Evolutionary conservation across 1,284 basidiomycete genomes (phyloP), one percentile per base, ranked within the genome.

Genomic region (Irpex sp.): DNA sequence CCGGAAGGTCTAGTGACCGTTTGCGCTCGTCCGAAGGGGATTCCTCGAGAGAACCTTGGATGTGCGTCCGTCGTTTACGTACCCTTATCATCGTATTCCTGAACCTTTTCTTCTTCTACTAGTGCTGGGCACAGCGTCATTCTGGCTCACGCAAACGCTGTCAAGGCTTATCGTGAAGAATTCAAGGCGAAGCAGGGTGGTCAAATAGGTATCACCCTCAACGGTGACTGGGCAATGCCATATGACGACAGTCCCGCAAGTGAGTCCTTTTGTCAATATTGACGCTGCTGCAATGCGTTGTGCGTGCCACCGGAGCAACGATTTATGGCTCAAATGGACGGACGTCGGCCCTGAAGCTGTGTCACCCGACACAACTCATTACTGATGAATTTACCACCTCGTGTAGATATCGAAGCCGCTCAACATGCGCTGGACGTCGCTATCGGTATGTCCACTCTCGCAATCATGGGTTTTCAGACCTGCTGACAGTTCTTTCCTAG

Each of bases 191-290:
- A 63, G 1, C 86, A 89, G 67, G 78, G 79, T 17, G 90, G 89
- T 9, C 69, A 78, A 55, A 90, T 93, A 64, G 89, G 89, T 1
- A 89, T 93, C 72, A 92, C 90, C 1, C 76, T 92, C 58, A 90
- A 92, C 68, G 86, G 86, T 13, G 82, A 87, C 66, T 90, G 86
- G 84, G 82, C 83, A 57, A 81, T 88, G 67, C 90, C 90, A 7
- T 91, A 83, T 66, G 87, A 90, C 67, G 79, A 87, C 63, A 78
- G 72, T 17, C 83, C 84, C 0, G 83, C 86, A 70, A 89, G 89
- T 90, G 69, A 66, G 85, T 75, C 5, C 9, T 15, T 35, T 54
- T 55, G 5, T 19, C 17, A 11, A 15, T 26, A 15, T 57, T 56
- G 46, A 21, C 47, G 5, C 55, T 46, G 6, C 37, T 15, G 49